A percentile compares a stretch with the other conserved stretches of the same genome.
These are phyloP conservation scores for Salix brachista DNA, from an alignment of 345 rosid genomes.

Conservation along the genomic window DNA sequence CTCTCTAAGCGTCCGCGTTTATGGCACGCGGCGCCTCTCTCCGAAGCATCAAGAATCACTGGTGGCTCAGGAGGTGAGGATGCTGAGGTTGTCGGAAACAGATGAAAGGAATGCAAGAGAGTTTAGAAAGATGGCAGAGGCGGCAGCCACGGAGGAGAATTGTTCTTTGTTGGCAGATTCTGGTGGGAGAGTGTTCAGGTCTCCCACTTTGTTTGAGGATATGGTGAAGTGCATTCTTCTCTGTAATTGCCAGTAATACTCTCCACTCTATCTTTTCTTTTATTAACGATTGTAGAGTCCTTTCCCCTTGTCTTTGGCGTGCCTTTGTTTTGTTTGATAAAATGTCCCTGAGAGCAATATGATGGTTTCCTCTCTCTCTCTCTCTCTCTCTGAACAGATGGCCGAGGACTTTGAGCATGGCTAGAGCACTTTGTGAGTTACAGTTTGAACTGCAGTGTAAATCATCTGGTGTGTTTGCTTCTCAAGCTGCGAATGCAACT, in stretches of 20 bases:
- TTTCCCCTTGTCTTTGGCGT: background rate
- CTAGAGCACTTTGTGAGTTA: slow-evolving; percentile 46
- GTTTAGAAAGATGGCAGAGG: slow-evolving; percentile 23
- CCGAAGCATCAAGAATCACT: slow-evolving; percentile 16
- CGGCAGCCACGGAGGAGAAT: background rate
- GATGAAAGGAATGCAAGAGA: slow-evolving; percentile 34
- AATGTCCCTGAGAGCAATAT: slow-evolving; percentile 1
- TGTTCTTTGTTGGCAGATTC: slow-evolving; percentile 12
- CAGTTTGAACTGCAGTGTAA: slow-evolving; percentile 36
- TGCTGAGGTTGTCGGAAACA: slow-evolving; percentile 41
- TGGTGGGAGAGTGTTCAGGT: slow-evolving; percentile 51
- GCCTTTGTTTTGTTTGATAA: background rate
- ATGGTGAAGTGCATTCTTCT: slow-evolving; percentile 57
- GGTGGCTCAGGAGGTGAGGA: slow-evolving; percentile 41
- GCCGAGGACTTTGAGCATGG: slow-evolving; percentile 54
- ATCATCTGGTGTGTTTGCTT: background rate
- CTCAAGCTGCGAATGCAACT: slow-evolving; percentile 1
- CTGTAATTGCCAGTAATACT: slow-evolving; percentile 46
- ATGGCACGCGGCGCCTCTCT: slow-evolving; percentile 25
- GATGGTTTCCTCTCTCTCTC: no score
- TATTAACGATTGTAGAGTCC: background rate
- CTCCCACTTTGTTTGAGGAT: slow-evolving; percentile 59
- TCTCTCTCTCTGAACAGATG: slow-evolving; percentile 25
- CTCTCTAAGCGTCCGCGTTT: slow-evolving; percentile 31
- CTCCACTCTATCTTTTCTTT: background rate